phyloP scores from a whole-genome alignment of 495 filamentous ascomycete species.

The Jackrogersella minutella region DNA sequence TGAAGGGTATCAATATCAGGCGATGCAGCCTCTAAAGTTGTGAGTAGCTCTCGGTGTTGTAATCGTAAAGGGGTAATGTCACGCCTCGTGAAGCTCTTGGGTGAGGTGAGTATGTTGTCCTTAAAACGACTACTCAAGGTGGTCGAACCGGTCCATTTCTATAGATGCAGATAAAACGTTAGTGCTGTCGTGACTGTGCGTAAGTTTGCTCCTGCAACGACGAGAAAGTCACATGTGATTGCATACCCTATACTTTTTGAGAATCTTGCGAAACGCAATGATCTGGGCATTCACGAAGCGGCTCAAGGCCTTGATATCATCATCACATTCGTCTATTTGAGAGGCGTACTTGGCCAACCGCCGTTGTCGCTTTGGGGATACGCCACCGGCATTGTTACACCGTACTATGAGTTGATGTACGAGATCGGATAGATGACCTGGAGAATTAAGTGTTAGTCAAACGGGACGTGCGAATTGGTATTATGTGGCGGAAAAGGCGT shows the following conservation, averaged over 20 bases:
- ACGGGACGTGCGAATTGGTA: constrained; percentile 14
- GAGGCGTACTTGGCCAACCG: constrained; percentile 60
- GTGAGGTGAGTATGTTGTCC: constrained; percentile 61
- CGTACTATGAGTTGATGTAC: constrained; percentile 57
- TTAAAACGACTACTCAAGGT: constrained; percentile 66
- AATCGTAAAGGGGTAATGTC: constrained; percentile 63
- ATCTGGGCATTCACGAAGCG: constrained; percentile 71
- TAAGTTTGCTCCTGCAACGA: constrained; percentile 23
- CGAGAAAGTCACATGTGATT: constrained; percentile 13
- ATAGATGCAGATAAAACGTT: constrained; percentile 10
- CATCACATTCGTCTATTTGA: constrained; percentile 59
- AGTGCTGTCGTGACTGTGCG: constrained; percentile 16
- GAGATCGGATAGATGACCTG: constrained; percentile 62
- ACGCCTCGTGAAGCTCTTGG: constrained; percentile 68
- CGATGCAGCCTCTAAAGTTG: constrained; percentile 56
- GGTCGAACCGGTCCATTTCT: constrained; percentile 74
- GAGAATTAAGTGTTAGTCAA: constrained; percentile 8
- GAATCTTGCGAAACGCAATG: constrained; percentile 72
- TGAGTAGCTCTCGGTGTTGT: constrained; percentile 64
- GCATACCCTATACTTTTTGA: constrained; percentile 73
- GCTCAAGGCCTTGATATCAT: constrained; percentile 67
- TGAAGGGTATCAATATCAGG: constrained; percentile 34
- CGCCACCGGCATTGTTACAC: constrained; percentile 46
- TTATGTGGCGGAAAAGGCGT: constrained; percentile 36
- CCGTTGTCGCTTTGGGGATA: constrained; percentile 50